These are phyloP conservation scores for Trifolium repens DNA, from an alignment of 306 rosid genomes.

Conservation along the genomic window DNA sequence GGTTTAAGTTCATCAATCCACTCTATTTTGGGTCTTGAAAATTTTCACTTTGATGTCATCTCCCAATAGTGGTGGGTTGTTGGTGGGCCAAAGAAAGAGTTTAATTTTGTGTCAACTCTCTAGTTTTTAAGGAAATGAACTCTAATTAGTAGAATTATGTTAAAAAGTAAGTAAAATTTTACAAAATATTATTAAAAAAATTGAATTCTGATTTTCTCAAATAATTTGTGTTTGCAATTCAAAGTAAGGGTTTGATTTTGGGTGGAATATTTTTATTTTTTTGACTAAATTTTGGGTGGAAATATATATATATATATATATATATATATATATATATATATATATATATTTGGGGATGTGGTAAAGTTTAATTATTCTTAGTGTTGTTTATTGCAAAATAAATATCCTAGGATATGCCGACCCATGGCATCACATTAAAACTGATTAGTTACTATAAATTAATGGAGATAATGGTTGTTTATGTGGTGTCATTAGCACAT, in stretches of 20 bases:
- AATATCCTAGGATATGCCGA: slow-evolving; percentile 46
- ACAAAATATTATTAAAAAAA: no score
- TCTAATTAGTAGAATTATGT: no score
- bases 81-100: slow-evolving; percentile 41
- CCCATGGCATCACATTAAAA: slow-evolving; percentile 33
- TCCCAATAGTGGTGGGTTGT: slow-evolving; percentile 35
- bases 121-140: no score
- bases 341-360: no score
- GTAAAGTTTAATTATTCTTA: no score
- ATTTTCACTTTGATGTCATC: slow-evolving; percentile 14
- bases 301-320: no score
- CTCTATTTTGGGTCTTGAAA: slow-evolving; percentile 34
- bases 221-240: no score
- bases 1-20: slow-evolving; percentile 53
- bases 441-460: background rate
- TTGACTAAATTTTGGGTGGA: no score
- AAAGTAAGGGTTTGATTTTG: background rate
- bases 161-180: no score
- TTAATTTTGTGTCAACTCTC: background rate
- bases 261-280: no score
- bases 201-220: no score
- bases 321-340: no score
- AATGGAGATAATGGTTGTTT: slow-evolving; percentile 8
- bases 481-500: slow-evolving; percentile 36
- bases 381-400: background rate